Base-by-base conservation (phyloP, 148 eudicot genomes). In the Euryodendron excelsum region DNA sequence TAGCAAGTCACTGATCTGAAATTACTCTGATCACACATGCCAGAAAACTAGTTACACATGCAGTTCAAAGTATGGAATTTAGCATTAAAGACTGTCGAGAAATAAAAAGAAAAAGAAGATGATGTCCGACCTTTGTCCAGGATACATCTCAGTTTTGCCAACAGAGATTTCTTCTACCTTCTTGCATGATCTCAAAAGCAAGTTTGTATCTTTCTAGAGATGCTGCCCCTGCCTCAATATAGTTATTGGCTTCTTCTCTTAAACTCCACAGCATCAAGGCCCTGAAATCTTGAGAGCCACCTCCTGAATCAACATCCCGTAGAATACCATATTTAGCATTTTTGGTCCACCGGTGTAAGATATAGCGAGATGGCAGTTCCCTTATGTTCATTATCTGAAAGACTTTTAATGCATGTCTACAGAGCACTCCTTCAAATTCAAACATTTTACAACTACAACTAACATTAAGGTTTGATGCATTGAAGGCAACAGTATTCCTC, bases 361-460 rank as follows among this genome's bases (percentile, higher is more conserved):
- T 81, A 65, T 86, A 88, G 47, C 89, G 86, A 50, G 91, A 88
- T 58, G 91, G 91, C 67, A 88, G 87, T 58, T 88, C 91, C 73
- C 85, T 82, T 64, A 82, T 72, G 80, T 88, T 88, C 89, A 86
- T 81, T 55, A 88, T 88, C 75, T 88, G 91, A 60, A 84, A 88
- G n/a, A 88, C 86, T 80, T 88, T 86, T 60, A 88, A 67, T 2
- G 89, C 87, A 76, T 88, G 91, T 65, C 91, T 84, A 63, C 91
- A 88, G 30, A 88, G 91, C 59, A 88, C 50, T 1, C 91, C 91
- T 81, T 88, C 91, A 68, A 84, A 88, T 78, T 88, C 89, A 77
- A 88, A 88, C 91, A 88, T 84, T 73, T 81, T 88, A 72, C 91
- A 88, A 74, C 91, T 88, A 77, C 91, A 88, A 75, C 77, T 84